Evolutionary conservation across 2,329 filamentous ascomycete species (phyloP).

Genomic region (Hypoxylon sp.): DNA sequence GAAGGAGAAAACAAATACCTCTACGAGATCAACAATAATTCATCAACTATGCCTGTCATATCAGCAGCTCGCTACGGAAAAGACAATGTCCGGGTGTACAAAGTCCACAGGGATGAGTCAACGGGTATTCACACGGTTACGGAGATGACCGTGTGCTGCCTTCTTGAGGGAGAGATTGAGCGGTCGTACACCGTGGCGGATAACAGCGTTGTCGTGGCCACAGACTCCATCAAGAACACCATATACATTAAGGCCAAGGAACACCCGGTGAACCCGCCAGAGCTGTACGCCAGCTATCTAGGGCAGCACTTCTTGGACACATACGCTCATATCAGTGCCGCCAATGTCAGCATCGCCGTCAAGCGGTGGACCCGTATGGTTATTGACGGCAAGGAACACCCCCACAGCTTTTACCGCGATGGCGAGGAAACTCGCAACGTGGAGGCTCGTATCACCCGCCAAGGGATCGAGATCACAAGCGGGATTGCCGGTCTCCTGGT

Average conservation of each 20-base stretch:
- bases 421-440: conserved; percentile 89
- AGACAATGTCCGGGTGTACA: conserved; percentile 98
- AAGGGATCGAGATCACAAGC: conserved; percentile 82
- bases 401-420: conserved; percentile 94
- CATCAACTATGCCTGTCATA: conserved; percentile 66
- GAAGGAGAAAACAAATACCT: conserved; percentile 14
- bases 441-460: conserved; percentile 77
- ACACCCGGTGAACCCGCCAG: conserved; percentile 90
- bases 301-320: conserved; percentile 89
- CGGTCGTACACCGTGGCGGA: conserved; percentile 91
- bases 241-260: conserved; percentile 96
- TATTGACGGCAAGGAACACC: conserved; percentile 89
- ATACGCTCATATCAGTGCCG: conserved; percentile 89
- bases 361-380: conserved; percentile 94
- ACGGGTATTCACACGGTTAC: conserved; percentile 87
- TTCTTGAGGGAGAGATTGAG: conserved; percentile 94
- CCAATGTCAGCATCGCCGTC: conserved; percentile 84
- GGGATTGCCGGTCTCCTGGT: conserved; percentile 87
- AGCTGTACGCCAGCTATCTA: conserved; percentile 89
- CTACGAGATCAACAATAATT: conserved; percentile 2
- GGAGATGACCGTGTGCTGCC: conserved; percentile 94
- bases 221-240: conserved; percentile 98
- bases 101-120: conserved; percentile 85
- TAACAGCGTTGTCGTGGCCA: conserved; percentile 95
- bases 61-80: conserved; percentile 85